Percentiles rank a stretch among this genome's conserved stretches.
phyloP scores from a whole-genome alignment of 2,329 filamentous ascomycete genomes.

The Aspergillus ochraceus region DNA sequence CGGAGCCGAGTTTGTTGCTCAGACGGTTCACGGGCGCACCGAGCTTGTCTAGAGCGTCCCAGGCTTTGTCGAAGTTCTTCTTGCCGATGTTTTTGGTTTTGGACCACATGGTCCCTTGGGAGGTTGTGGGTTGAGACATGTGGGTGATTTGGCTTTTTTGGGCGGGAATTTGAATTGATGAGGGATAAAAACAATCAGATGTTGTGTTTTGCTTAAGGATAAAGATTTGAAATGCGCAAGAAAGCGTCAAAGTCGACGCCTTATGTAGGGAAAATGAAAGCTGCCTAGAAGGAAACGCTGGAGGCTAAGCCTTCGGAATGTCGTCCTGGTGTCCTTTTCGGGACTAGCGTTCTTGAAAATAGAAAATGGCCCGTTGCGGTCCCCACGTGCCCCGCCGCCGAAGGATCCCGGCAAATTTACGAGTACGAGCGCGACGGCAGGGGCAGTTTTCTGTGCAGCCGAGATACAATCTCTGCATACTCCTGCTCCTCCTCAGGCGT shows the following conservation, averaged over 20 bases:
- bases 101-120: conserved; percentile 48
- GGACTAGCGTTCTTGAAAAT: background rate
- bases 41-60: conserved; percentile 65
- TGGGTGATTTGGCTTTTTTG: no score
- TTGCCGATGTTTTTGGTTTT: conserved; percentile 56
- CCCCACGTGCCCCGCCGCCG: background rate
- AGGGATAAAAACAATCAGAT: no score
- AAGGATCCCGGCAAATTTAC: background rate
- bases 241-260: no score
- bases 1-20: conserved; percentile 76
- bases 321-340: background rate
- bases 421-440: background rate
- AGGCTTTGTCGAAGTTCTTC: conserved; percentile 73
- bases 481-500: conserved; percentile 6
- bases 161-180: no score
- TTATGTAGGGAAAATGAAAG: background rate
- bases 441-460: conserved; percentile 11
- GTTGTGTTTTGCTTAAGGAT: no score
- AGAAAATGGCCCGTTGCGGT: background rate
- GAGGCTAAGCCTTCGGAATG: background rate
- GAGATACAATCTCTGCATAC: conserved; percentile 9
- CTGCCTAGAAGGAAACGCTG: no score
- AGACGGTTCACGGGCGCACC: conserved; percentile 76
- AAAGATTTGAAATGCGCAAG: no score
- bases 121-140: background rate